Conservation (phyloP, 1,284 basidiomycete species). For the Austropuccinia psidii region DNA sequence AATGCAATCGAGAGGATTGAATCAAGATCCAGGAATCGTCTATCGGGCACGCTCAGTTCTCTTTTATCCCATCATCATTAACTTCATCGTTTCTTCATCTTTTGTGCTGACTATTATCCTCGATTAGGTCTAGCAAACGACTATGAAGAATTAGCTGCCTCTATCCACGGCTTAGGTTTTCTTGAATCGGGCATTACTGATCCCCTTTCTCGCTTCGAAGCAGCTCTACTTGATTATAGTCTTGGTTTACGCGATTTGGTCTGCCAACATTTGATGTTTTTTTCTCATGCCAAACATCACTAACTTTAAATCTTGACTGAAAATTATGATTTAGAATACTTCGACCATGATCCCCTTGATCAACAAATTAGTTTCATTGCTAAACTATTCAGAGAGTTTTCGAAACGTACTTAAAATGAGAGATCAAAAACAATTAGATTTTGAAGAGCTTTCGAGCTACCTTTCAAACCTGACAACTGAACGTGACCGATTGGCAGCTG, state of each 20-base stretch:
- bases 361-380: conserved; percentile 74
- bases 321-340: conserved; percentile 34
- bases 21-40: conserved; percentile 32
- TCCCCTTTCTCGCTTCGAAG: conserved; percentile 88
- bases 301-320: conserved; percentile 3
- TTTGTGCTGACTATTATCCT: conserved; percentile 18
- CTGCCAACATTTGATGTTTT: conserved; percentile 38
- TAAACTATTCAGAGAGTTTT: conserved; percentile 81
- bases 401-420: conserved; percentile 83
- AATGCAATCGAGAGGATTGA: conserved; percentile 68
- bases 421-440: conserved; percentile 97
- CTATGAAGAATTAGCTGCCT: conserved; percentile 91
- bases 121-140: conserved; percentile 83
- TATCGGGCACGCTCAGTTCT: conserved; percentile 27
- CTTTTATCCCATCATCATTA: neutral
- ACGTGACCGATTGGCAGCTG: conserved; percentile 77
- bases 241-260: conserved; percentile 63
- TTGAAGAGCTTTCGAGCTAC: conserved; percentile 94
- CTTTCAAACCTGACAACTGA: conserved; percentile 81
- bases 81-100: neutral
- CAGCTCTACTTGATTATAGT: conserved; percentile 85
- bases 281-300: neutral
- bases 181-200: conserved; percentile 97
- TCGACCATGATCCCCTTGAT: conserved; percentile 59
- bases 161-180: conserved; percentile 91